These are phyloP conservation scores for Chrysanthemum seticuspe DNA, from an alignment of 129 eudicot genomes.

Conservation along the genomic window DNA sequence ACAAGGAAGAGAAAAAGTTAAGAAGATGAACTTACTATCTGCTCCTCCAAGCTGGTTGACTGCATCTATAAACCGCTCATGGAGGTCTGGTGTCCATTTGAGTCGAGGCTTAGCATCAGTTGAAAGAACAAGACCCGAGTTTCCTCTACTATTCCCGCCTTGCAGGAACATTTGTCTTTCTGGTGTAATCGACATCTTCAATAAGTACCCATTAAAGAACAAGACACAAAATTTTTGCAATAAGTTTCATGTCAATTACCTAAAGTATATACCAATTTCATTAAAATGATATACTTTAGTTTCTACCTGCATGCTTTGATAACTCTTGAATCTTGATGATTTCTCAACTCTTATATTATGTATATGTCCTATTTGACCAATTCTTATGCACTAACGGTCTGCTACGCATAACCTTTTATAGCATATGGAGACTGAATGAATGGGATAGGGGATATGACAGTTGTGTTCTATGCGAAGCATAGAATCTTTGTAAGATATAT, in stretches of 20 bases:
- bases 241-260: slow-evolving; percentile 24
- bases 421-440: slow-evolving; percentile 22
- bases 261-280: neutral
- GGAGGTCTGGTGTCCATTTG: slow-evolving; percentile 96
- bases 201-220: slow-evolving; percentile 24
- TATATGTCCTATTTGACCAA: slow-evolving; percentile 30
- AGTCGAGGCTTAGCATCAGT: slow-evolving; percentile 97
- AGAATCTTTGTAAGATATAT: slow-evolving; percentile 59
- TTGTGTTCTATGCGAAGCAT: slow-evolving; percentile 40
- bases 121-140: slow-evolving; percentile 81
- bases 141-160: slow-evolving; percentile 54
- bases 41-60: slow-evolving; percentile 98
- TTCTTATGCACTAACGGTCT: slow-evolving; percentile 33
- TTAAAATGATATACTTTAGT: slow-evolving; percentile 1
- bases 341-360: slow-evolving; percentile 32
- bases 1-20: neutral
- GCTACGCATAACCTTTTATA: slow-evolving; percentile 48
- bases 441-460: slow-evolving; percentile 11
- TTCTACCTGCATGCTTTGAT: slow-evolving; percentile 39
- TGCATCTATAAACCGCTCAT: slow-evolving; percentile 84
- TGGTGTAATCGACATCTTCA: slow-evolving; percentile 50
- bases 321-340: slow-evolving; percentile 31
- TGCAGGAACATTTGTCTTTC: slow-evolving; percentile 76
- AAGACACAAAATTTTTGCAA: slow-evolving; percentile 12
- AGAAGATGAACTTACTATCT: slow-evolving; percentile 64